Conservation (phyloP, 371 early-diverging fungal species). For the Mortierella sp. region DNA sequence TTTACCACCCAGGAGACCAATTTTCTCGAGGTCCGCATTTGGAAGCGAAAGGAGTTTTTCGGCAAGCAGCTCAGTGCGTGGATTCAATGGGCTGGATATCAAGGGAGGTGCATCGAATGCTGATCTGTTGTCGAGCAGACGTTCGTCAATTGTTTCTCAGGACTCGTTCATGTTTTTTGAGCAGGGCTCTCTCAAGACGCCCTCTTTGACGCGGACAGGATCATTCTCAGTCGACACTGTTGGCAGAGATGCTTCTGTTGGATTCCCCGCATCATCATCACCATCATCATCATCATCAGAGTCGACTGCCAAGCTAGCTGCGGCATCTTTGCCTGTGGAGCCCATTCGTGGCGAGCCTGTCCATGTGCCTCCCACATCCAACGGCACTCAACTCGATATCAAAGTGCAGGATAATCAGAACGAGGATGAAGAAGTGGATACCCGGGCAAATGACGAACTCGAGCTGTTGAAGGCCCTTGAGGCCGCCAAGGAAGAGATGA, state of each 20-base stretch:
- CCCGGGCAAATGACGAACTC: slow-evolving; percentile 13
- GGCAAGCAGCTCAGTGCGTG: slow-evolving; percentile 16
- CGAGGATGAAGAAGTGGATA: background rate
- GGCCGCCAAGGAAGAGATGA: slow-evolving; percentile 53
- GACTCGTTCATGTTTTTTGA: slow-evolving; percentile 54
- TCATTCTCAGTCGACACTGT: slow-evolving; percentile 27
- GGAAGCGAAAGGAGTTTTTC: slow-evolving; percentile 42
- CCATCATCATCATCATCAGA: background rate
- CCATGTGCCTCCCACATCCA: background rate
- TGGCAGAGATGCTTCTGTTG: slow-evolving; percentile 6
- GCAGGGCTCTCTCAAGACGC: slow-evolving; percentile 37
- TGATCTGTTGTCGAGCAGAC: slow-evolving; percentile 41
- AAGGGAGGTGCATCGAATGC: slow-evolving; percentile 16
- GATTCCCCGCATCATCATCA: background rate
- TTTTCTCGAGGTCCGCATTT: slow-evolving; percentile 46
- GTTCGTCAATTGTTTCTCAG: slow-evolving; percentile 52
- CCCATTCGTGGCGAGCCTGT: background rate
- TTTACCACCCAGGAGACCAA: slow-evolving; percentile 51
- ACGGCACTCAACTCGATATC: background rate
- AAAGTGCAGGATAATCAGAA: slow-evolving; percentile 10
- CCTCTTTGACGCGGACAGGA: slow-evolving; percentile 39
- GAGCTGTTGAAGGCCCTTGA: slow-evolving; percentile 49
- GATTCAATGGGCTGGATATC: slow-evolving; percentile 20
- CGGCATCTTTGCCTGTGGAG: background rate
- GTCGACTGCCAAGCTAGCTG: background rate